Evolutionary conservation across 1,284 basidiomycete genomes (phyloP), one percentile per base, ranked within the genome.

Genomic region (Lentinus polychrous): DNA sequence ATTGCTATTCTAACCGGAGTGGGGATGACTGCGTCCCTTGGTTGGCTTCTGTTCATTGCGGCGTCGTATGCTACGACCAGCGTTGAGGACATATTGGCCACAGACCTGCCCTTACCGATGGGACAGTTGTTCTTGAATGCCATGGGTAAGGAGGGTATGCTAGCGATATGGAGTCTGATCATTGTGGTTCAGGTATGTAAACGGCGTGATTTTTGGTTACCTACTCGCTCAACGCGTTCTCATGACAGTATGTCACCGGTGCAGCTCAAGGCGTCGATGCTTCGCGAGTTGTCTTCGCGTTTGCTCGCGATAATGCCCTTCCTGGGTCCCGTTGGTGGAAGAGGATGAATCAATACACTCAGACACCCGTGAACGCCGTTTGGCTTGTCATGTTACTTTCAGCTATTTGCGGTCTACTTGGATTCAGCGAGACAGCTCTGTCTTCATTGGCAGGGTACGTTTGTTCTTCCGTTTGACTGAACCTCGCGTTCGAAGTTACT

Each of bases 201-300:
- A 8, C 20, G 14, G n/a, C n/a, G 7, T 6, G 40, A n/a, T 42
- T 31, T 33, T 31, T 3, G n/a, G 7, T 27, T 8, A 10, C 23
- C 43, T 3, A 44, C 10, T 4, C 27, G 27, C 27, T 27, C 5
- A 27, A 10, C 10, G 27, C 4, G 17, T 45, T 35, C n/a, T 38
- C 12, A 34, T 31, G 27, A 27, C 43, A 85, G 80, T 84, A 75
- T 55, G 82, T 84, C 24, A 84, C 83, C 0, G 83, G 83, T 7
- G 82, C 82, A 14, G 83, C 83, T n/a, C 83, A 86, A 62, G 77
- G 74, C 11, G 80, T 86, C 14, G 83, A 85, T 59, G 84, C 84
- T 14, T 86, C 83, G 34, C 78, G 85, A 8, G 83, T 85, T 10
- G 73, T 85, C 40, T 86, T 85, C 54, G 83, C 83, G 8, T 87